Evolutionary conservation across 805 yeast species (phyloP).

Genomic region (Grigorovia humatica): DNA sequence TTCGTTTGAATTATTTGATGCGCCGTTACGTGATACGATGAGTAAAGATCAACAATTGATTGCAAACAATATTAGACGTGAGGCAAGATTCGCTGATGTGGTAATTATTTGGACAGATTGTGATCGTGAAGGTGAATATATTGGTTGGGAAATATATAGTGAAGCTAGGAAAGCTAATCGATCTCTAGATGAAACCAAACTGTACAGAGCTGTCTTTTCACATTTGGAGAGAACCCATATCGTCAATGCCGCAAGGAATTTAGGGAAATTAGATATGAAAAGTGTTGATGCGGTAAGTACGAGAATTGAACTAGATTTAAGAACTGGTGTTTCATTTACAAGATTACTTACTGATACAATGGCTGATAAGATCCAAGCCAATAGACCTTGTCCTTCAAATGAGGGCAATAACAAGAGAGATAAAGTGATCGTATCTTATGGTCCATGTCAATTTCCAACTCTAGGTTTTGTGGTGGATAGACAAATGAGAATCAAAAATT

Average conservation of each 20-base stretch:
- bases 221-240: constrained; percentile 76
- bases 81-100: constrained; percentile 48
- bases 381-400: not conserved
- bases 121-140: constrained; percentile 91
- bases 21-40: constrained; percentile 43
- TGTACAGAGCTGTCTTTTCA: constrained; percentile 75
- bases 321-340: constrained; percentile 86
- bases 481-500: constrained; percentile 60
- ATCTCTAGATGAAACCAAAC: constrained; percentile 35
- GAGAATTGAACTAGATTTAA: constrained; percentile 75
- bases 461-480: constrained; percentile 93
- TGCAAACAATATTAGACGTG: constrained; percentile 54
- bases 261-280: constrained; percentile 49
- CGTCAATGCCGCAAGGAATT: constrained; percentile 60
- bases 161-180: constrained; percentile 45
- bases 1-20: constrained; percentile 60
- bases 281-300: constrained; percentile 79
- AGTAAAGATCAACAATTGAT: constrained; percentile 37
- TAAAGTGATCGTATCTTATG: constrained; percentile 50
- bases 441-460: constrained; percentile 94
- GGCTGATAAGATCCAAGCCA: constrained; percentile 19
- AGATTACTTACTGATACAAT: constrained; percentile 52
- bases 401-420: constrained; percentile 10
- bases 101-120: constrained; percentile 98
- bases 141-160: constrained; percentile 71